Conservation (phyloP, 257 asterid genomes). For the Rehmannia glutinosa region DNA sequence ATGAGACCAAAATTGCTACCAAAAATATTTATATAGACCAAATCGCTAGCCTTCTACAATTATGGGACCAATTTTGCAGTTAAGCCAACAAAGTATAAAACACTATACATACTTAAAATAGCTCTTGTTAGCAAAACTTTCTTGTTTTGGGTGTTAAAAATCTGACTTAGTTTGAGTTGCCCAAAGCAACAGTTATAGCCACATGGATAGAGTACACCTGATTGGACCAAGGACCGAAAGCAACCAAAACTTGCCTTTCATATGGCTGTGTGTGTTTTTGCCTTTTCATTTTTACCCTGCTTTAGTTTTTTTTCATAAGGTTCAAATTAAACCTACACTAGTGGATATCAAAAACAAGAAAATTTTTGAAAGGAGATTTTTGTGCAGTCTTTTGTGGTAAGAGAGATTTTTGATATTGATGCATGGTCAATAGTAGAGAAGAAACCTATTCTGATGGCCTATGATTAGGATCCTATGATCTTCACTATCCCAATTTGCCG, state of each 20-base stretch:
- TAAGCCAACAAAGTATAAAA: no score
- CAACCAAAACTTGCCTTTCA: slow-evolving; percentile 21
- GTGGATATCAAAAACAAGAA: background rate
- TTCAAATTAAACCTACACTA: background rate
- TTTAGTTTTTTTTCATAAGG: background rate
- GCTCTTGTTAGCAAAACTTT: no score
- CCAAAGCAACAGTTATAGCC: no score
- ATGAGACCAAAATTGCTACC: no score
- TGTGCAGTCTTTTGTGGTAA: slow-evolving; percentile 23
- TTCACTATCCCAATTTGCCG: slow-evolving; percentile 32
- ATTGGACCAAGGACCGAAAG: slow-evolving; percentile 19
- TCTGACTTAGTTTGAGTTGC: background rate
- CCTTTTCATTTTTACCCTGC: slow-evolving; percentile 11
- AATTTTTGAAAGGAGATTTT: slow-evolving; percentile 2
- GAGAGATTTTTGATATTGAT: slow-evolving; percentile 1
- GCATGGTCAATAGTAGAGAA: background rate
- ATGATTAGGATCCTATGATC: background rate
- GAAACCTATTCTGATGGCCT: background rate
- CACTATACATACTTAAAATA: no score
- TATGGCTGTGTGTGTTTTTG: background rate
- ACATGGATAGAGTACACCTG: background rate
- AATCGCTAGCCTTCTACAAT: no score
- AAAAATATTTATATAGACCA: no score
- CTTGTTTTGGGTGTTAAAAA: no score
- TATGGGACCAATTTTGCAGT: no score